These are phyloP conservation scores for Scutellaria minor DNA, from an alignment of 257 asterid genomes.

Conservation along the genomic window DNA sequence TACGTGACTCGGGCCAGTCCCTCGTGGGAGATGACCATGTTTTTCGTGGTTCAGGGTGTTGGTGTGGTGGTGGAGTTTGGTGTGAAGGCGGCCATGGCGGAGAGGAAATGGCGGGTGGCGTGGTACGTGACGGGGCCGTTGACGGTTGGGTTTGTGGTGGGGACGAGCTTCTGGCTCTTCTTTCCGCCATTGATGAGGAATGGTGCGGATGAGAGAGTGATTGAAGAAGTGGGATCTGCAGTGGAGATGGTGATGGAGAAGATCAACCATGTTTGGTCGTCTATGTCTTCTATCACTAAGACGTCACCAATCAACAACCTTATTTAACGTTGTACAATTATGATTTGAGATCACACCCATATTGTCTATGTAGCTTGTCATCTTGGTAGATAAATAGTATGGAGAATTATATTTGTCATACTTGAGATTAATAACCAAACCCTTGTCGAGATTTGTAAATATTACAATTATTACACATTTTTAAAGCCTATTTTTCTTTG, in stretches of 20 bases:
- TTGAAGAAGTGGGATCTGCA: conserved; percentile 31
- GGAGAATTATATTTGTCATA: too few relatives aligned
- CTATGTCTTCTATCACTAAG: too few relatives aligned
- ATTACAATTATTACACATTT: too few relatives aligned
- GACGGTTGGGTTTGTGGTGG: conserved; percentile 49
- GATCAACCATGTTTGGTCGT: neutral
- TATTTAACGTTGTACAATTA: too few relatives aligned
- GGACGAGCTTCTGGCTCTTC: conserved; percentile 50
- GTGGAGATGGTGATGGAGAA: conserved; percentile 32
- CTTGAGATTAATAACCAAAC: too few relatives aligned
- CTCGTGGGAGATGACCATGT: conserved; percentile 71
- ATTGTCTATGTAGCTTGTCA: too few relatives aligned
- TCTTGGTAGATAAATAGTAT: too few relatives aligned
- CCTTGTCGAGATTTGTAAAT: too few relatives aligned
- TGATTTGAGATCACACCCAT: too few relatives aligned
- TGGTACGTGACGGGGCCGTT: conserved; percentile 34
- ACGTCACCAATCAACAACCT: too few relatives aligned
- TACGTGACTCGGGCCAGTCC: conserved; percentile 50
- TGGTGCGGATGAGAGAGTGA: conserved; percentile 42
- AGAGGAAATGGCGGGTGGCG: conserved; percentile 43
- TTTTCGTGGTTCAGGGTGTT: conserved; percentile 64
- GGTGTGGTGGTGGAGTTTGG: conserved; percentile 51
- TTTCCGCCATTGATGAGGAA: conserved; percentile 54
- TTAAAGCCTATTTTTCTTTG: too few relatives aligned
- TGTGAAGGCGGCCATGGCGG: neutral